Evolutionary conservation across 805 yeast genomes (phyloP), one percentile per base, ranked within the genome.

Genomic region (Yamadazyma philogaea): DNA sequence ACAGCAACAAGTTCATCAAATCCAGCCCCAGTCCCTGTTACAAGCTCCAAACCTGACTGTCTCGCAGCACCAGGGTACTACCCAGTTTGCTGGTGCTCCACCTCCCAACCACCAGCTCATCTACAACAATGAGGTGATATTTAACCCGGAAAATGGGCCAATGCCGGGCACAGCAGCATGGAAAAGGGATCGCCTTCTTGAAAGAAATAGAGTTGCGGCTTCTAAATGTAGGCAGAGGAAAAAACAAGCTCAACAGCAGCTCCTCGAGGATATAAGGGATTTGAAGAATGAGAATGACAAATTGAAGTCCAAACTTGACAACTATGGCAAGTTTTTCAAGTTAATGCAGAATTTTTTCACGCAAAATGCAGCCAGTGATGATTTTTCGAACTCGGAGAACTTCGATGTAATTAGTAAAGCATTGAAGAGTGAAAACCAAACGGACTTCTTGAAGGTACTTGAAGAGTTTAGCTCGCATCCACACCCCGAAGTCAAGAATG

Each of bases 141-240:
- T 66, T 51, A 70, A 75, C 52, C 77, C 79, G 10, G 61, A 75
- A 57, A 64, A 71, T 43, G 79, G 79, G 4, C 78, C 82, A 1
- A 70, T 77, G 17, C 84, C 84, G 1, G 86, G 86, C 42, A 78
- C 72, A 14, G 77, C 77, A 43, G 86, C 65, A 61, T 86, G 69
- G 96, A 87, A 64, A 77, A 83, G 65, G 47, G 83, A 80, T 20
- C 59, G 85, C 36, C 54, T 81, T 15, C 59, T 81, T 43, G 85
- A 81, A 52, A 61, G 87, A 42, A 81, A 81, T 53, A 61, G 87
- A 46, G 67, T 80, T n/a, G 87, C 87, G 0, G 87, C 87, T 0
- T 74, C 79, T 22, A 80, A 79, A 53, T 81, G 87, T 62, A 70
- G 87, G 50, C 84, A 81, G 52, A 65, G 85, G 31, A 81, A 81